Evolutionary conservation across 2,329 filamentous ascomycete genomes (phyloP).

Genomic region (Hypoxylon sp.): DNA sequence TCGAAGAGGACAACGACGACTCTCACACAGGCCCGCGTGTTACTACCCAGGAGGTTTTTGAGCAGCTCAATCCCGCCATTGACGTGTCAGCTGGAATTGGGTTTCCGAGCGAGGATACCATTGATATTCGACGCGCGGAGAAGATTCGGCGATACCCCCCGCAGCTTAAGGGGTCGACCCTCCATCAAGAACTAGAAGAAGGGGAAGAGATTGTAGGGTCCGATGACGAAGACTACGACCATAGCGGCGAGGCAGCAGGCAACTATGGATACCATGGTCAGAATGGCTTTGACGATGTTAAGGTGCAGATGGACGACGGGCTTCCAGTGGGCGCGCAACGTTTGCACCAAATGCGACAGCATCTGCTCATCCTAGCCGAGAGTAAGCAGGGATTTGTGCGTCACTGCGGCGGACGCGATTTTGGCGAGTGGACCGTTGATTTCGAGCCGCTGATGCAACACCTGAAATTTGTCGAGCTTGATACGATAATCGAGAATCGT

Average conservation of each 20-base stretch:
- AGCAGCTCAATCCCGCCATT: constrained; percentile 63
- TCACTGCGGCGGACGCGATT: constrained; percentile 71
- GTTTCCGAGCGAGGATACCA: constrained; percentile 58
- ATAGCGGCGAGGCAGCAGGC: constrained; percentile 45
- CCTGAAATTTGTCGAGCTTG: constrained; percentile 81
- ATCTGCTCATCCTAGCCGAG: constrained; percentile 78
- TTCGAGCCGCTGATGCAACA: constrained; percentile 78
- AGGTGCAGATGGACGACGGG: constrained; percentile 62
- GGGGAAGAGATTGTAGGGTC: constrained; percentile 49
- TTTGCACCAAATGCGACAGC: constrained; percentile 73
- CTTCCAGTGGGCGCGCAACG: constrained; percentile 58
- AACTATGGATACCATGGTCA: constrained; percentile 46
- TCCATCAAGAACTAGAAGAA: constrained; percentile 44
- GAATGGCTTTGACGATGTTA: constrained; percentile 48
- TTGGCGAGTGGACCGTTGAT: constrained; percentile 85
- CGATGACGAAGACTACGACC: constrained; percentile 54
- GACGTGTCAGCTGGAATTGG: constrained; percentile 70
- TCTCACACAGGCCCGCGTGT: constrained; percentile 54
- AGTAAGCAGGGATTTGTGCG: constrained; percentile 76
- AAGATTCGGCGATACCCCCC: constrained; percentile 58
- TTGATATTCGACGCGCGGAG: constrained; percentile 60
- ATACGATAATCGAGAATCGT: constrained; percentile 81
- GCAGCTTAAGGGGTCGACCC: constrained; percentile 42
- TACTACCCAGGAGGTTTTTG: constrained; percentile 68
- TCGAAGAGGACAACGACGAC: constrained; percentile 55